Evolutionary conservation across 2,329 filamentous ascomycete species (phyloP).

Genomic region (Chaetothyriales sp.): DNA sequence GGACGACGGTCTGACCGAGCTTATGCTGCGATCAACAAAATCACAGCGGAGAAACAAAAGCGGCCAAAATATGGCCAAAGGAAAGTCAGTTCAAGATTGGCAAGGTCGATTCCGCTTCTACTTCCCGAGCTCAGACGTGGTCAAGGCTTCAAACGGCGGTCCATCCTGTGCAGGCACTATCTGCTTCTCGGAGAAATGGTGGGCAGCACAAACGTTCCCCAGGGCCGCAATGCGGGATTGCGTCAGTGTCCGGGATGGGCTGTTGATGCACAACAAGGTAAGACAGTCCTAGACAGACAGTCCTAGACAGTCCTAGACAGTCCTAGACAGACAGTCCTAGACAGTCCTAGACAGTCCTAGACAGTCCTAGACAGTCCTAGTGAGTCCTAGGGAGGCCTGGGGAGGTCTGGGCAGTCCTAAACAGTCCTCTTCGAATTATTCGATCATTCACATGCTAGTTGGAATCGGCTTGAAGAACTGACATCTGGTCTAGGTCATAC

Average conservation of each 20-base stretch:
- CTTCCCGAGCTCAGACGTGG: constrained; percentile 64
- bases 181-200: constrained; percentile 62
- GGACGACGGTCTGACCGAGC: constrained; percentile 35
- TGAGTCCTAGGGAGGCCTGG: no score
- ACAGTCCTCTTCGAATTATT: constrained; percentile 10
- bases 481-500: constrained; percentile 5
- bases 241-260: constrained; percentile 51
- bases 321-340: no score
- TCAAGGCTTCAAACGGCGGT: constrained; percentile 51
- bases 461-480: neutral
- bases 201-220: constrained; percentile 55
- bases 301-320: no score
- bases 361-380: no score
- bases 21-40: constrained; percentile 23
- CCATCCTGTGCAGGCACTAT: constrained; percentile 62
- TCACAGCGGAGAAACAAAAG: constrained; percentile 6
- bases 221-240: constrained; percentile 59
- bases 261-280: constrained; percentile 84
- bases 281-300: constrained; percentile 29
- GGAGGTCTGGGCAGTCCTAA: no score
- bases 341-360: no score
- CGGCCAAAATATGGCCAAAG: neutral
- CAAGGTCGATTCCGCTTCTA: constrained; percentile 44
- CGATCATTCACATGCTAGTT: neutral
- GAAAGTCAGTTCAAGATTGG: neutral